A percentile compares a stretch with the other conserved stretches of the same genome.
phyloP scores from a whole-genome alignment of 257 asterid species.

The Forsythia viridissima region DNA sequence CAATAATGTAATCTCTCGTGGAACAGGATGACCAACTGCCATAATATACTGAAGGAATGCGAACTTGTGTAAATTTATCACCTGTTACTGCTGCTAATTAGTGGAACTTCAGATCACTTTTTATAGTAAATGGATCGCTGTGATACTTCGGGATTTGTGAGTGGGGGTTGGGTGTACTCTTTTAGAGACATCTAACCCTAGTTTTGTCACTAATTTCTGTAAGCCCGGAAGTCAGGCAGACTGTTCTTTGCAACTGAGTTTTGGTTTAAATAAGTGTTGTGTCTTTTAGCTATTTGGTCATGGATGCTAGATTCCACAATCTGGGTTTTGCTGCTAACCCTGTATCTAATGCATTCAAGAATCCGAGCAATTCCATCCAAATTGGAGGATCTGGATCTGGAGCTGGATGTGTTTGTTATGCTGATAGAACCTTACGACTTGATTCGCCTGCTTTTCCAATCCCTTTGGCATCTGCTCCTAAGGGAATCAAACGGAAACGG shows the following conservation, averaged over 20 bases:
- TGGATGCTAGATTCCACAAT: slow-evolving; percentile 48
- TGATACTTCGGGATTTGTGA: slow-evolving; percentile 60
- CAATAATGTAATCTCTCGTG: background rate
- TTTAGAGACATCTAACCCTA: slow-evolving; percentile 42
- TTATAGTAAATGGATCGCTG: slow-evolving; percentile 43
- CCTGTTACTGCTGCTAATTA: slow-evolving; percentile 22
- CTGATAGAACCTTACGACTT: slow-evolving; percentile 45
- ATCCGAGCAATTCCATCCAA: slow-evolving; percentile 34
- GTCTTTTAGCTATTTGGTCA: slow-evolving; percentile 28
- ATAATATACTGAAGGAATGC: slow-evolving; percentile 23
- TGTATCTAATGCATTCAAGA: slow-evolving; percentile 34
- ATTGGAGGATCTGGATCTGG: slow-evolving; percentile 28
- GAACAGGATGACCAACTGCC: slow-evolving; percentile 36
- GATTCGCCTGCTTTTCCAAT: slow-evolving; percentile 36
- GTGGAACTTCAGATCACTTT: slow-evolving; percentile 6
- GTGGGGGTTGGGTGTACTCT: slow-evolving; percentile 51
- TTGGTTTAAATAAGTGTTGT: slow-evolving; percentile 21
- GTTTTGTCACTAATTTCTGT: slow-evolving; percentile 30
- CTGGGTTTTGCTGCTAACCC: slow-evolving; percentile 42
- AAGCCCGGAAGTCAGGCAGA: slow-evolving; percentile 50
- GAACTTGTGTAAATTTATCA: slow-evolving; percentile 11
- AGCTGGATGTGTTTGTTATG: slow-evolving; percentile 29
- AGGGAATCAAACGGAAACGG: slow-evolving; percentile 48
- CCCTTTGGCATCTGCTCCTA: slow-evolving; percentile 20
- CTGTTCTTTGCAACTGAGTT: slow-evolving; percentile 34